These are phyloP conservation scores for Chaetomium fimeti DNA, from an alignment of 495 filamentous ascomycete genomes.

Conservation along the genomic window DNA sequence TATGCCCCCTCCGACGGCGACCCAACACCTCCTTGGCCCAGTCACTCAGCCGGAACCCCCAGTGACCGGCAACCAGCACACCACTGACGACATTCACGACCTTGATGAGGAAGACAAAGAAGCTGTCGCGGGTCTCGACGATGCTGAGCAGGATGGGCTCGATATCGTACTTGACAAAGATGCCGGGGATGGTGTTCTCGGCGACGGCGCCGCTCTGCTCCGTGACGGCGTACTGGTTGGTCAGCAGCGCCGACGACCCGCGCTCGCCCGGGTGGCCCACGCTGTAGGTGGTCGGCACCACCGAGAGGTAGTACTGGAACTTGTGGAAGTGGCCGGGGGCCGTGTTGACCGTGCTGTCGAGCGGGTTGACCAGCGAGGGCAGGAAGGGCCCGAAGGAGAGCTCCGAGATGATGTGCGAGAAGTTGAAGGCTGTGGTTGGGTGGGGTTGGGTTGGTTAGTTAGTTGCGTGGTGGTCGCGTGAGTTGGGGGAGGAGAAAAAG, in stretches of 20 bases:
- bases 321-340: constrained; percentile 80
- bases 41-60: constrained; percentile 57
- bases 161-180: constrained; percentile 99
- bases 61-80: constrained; percentile 60
- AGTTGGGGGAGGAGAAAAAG: background rate
- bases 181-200: constrained; percentile 76
- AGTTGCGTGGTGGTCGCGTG: background rate
- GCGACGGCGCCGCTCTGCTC: constrained; percentile 68
- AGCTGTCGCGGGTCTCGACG: constrained; percentile 72
- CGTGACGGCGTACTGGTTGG: constrained; percentile 97
- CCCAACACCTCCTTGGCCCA: constrained; percentile 53
- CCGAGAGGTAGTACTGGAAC: constrained; percentile 96
- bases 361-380: constrained; percentile 87
- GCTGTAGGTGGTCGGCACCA: constrained; percentile 94
- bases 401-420: constrained; percentile 94
- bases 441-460: constrained; percentile 6
- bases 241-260: constrained; percentile 62
- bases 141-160: constrained; percentile 89
- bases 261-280: constrained; percentile 43
- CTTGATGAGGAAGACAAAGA: constrained; percentile 73
- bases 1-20: constrained; percentile 49
- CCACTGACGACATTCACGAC: constrained; percentile 63
- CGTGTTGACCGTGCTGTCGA: constrained; percentile 81
- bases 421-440: constrained; percentile 77
- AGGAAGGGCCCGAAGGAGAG: constrained; percentile 96